These are phyloP conservation scores for Ceratocystis lukuohia DNA, from an alignment of 2,329 filamentous ascomycete species.

Conservation along the genomic window DNA sequence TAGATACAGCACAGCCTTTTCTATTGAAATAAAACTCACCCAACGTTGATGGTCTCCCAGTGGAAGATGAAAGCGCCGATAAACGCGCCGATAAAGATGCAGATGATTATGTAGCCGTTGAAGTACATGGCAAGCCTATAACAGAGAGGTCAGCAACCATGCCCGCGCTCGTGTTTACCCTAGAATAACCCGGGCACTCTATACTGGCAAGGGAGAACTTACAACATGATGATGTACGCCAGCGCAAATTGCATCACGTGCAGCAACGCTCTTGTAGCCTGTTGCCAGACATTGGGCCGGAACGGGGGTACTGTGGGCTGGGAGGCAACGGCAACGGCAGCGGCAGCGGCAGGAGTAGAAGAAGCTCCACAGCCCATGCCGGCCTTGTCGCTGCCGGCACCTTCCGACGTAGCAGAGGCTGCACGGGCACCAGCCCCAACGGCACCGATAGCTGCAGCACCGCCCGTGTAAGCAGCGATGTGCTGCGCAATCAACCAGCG, in stretches of 20 bases:
- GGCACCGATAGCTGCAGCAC: conserved; percentile 19
- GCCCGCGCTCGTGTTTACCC: too few species aligned
- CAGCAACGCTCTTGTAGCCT: conserved; percentile 50
- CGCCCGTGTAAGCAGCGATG: conserved; percentile 22
- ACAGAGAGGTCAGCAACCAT: background rate
- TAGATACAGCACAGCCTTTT: too few species aligned
- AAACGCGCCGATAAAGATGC: conserved; percentile 64
- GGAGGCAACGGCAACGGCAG: background rate
- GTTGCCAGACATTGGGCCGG: conserved; percentile 50
- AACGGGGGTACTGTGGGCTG: conserved; percentile 26
- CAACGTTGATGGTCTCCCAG: conserved; percentile 43
- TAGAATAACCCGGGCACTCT: background rate
- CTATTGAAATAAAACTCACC: conserved; percentile 22
- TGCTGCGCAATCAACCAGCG: conserved; percentile 44
- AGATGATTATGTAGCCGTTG: conserved; percentile 66
- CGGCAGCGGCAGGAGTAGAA: background rate
- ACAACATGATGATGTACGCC: conserved; percentile 67
- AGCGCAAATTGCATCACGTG: conserved; percentile 61
- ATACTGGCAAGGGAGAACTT: conserved; percentile 20
- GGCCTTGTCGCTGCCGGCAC: conserved; percentile 15
- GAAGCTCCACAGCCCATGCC: background rate
- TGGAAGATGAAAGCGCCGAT: conserved; percentile 60
- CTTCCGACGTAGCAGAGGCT: conserved; percentile 16
- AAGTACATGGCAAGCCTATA: conserved; percentile 43
- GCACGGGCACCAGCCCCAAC: conserved; percentile 19